Base-by-base conservation (phyloP, 768 basidiomycete genomes). In the Tremella mesenterica region DNA sequence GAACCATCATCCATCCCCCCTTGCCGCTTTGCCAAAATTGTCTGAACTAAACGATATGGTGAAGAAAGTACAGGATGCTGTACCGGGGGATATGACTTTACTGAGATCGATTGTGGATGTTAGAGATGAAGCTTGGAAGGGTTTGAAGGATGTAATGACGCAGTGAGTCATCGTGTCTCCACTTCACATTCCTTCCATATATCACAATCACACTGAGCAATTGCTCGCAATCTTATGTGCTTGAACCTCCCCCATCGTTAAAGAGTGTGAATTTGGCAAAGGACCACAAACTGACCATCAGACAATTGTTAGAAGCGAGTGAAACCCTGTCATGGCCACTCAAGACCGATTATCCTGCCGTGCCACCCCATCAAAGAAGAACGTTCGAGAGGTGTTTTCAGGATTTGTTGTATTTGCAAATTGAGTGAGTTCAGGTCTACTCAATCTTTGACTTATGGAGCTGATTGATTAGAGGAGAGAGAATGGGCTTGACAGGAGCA, bases 301-400 rank as follows among this genome's bases (percentile, higher is more conserved):
- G 91, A 18, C 71, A 77, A 4, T 76, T 97, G 21, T 73, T 83
- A 20, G 72, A 75, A 25, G 79, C 81, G 13, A 79, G 86, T 1
- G 90, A 92, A 71, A 78, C 76, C 43, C 72, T 97, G 23, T 79
- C 82, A n/a, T 97, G 93, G 93, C 93, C 93, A 1, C 77, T 78
- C 59, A 76, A 80, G 16, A 79, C 90, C 0, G 79, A 88, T 60
- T 89, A 86, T 63, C 67, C 76, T 20, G 57, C 78, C 0, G 77
- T 79, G 6, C 63, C 78, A 4, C 59, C 74, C 12, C 78, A 80
- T 23, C 77, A 82, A 45, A 78, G 84, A 48, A 76, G 76, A 44
- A 74, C 75, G 1, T 95, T 99, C 65, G 87, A 92, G 68, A 71
- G 71, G 14, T 81, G 86, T 0, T 95, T 93, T 70, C 69, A 76